phyloP scores from a whole-genome alignment of 202 grass and related monocot species.

The Zoysia matrella region DNA sequence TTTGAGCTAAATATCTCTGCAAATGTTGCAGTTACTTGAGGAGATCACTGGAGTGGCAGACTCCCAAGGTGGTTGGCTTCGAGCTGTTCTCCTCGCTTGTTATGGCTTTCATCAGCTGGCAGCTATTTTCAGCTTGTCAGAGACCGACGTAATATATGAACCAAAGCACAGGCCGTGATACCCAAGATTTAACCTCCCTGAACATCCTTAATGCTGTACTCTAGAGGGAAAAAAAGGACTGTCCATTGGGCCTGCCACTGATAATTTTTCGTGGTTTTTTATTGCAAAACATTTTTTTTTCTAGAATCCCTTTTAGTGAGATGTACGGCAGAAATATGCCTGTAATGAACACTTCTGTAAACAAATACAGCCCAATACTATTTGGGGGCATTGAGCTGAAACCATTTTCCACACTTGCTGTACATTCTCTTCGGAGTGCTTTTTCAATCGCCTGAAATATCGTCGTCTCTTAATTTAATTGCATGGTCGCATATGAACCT shows the following conservation, averaged over 20 bases:
- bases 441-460: no score
- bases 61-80: constrained; percentile 76
- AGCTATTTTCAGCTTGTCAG: constrained; percentile 96
- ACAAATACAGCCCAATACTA: not conserved
- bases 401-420: not conserved
- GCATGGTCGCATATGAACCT: not conserved
- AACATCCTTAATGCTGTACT: constrained; percentile 34
- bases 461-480: not conserved
- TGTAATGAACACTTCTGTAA: constrained; percentile 34
- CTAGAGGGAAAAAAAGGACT: constrained; percentile 36
- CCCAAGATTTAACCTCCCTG: not conserved
- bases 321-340: constrained; percentile 14
- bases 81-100: constrained; percentile 83
- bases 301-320: constrained; percentile 24
- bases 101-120: constrained; percentile 98
- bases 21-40: constrained; percentile 78
- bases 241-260: not conserved
- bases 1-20: constrained; percentile 8
- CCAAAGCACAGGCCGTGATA: not conserved
- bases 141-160: constrained; percentile 51
- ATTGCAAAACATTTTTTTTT: constrained; percentile 22
- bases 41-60: constrained; percentile 83
- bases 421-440: not conserved
- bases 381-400: constrained; percentile 25
- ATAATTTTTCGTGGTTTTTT: not conserved